Evolutionary conservation across 768 basidiomycete genomes (phyloP), one percentile per base, ranked within the genome.

Genomic region (Suillus subalutaceus): DNA sequence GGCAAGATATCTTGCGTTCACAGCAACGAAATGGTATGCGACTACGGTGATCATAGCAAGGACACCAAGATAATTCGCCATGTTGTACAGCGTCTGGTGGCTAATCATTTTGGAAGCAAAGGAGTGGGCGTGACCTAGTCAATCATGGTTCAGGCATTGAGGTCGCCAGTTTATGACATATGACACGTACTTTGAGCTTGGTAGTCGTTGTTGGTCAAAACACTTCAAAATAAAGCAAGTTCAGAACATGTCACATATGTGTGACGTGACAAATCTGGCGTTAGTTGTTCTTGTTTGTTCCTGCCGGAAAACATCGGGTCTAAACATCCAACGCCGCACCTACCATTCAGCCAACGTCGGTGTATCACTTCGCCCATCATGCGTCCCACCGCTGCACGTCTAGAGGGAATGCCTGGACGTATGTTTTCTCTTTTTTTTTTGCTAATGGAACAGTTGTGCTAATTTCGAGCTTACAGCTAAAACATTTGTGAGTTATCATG

Each of bases 31-130:
- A 80, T 98, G 96, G 78, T 96, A 97, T 57, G 88, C 86, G 63
- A 98, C 90, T 64, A 96, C 90, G 6, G 92, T 89, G 70, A 94
- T 72, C 90, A 98, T 94, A 37, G 96, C 92, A 62, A 93, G 81
- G 44, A 89, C 82, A 44, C 96, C 96, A 20, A 96, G 88, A 37
- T 87, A 81, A 78, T 94, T 96, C 66, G 94, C 91, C 63, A 97
- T 84, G 63, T 85, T 84, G 78, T 93, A 92, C 43, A 97, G 84
- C 7, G 93, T 93, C 67, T 86, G 80, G 78, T 94, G 88, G 63
- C 85, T 87, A 43, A 97, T 96, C 93, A 94, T 96, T 48, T 66
- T 77, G 65, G 37, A 52, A 13, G 38, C 37, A 43, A 63, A 44
- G 15, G 40, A 68, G 46, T 53, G 67, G 57, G 15, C 30, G 58